These are phyloP conservation scores for Pinus tabuliformis DNA, from an alignment of 75 land plant genomes.

Conservation along the genomic window DNA sequence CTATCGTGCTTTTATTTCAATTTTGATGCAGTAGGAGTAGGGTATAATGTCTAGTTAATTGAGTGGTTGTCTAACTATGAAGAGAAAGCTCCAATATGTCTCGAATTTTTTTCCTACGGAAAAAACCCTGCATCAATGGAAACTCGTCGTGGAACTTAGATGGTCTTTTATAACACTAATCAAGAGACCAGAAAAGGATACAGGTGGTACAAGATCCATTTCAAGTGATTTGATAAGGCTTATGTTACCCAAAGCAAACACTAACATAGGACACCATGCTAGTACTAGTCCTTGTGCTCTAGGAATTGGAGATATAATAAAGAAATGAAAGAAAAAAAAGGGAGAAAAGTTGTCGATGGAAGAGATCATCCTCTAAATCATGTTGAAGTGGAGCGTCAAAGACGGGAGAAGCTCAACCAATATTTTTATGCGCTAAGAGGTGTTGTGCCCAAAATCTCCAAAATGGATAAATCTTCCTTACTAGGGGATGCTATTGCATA, in stretches of 20 bases:
- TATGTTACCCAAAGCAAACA: conserved; percentile 37
- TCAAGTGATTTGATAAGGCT: conserved; percentile 27
- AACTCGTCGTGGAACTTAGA: conserved; percentile 22
- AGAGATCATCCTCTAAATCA: conserved; percentile 93
- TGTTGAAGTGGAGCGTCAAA: conserved; percentile 88
- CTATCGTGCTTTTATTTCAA: too few species aligned
- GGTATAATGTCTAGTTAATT: neutral
- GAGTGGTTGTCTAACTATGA: neutral
- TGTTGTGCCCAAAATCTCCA: conserved; percentile 91
- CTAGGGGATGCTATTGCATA: conserved; percentile 87
- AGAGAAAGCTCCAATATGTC: neutral
- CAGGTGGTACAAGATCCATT: conserved; percentile 9
- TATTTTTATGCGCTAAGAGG: conserved; percentile 81
- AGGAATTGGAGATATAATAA: conserved; percentile 30
- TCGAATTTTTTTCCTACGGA: conserved; percentile 40
- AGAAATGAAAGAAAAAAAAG: conserved; percentile 47
- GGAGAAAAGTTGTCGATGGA: conserved; percentile 90
- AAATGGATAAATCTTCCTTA: conserved; percentile 97
- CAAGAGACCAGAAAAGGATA: conserved; percentile 20
- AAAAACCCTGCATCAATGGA: conserved; percentile 18
- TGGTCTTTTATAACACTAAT: conserved; percentile 28
- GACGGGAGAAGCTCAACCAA: conserved; percentile 95
- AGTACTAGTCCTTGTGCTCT: neutral
- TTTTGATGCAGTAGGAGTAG: too few species aligned
- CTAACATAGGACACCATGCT: neutral